A percentile compares a stretch with the other conserved stretches of the same genome.
phyloP scores from a whole-genome alignment of 2,329 filamentous ascomycete species.

The Xylariomycetidae sp. region DNA sequence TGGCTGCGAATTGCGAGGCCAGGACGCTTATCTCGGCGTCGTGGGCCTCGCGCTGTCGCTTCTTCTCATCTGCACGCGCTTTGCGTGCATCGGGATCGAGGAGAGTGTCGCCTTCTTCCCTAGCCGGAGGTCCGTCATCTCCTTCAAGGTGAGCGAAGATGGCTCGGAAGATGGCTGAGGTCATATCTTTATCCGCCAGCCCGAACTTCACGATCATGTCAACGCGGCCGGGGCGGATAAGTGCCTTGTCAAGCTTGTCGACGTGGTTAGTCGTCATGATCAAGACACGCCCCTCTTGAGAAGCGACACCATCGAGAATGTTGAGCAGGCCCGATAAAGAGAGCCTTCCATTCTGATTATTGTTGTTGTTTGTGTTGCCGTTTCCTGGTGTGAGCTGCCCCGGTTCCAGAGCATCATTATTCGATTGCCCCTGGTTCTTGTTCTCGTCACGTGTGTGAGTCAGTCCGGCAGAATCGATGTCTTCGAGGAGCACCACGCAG shows the following conservation, averaged over 20 bases:
- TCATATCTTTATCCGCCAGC: conserved; percentile 49
- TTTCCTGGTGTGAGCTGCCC: conserved; percentile 29
- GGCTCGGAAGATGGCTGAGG: conserved; percentile 50
- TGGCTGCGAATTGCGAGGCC: conserved; percentile 43
- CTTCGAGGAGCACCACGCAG: conserved; percentile 71
- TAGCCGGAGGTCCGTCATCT: conserved; percentile 33
- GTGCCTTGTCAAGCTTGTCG: conserved; percentile 56
- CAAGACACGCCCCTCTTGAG: conserved; percentile 58
- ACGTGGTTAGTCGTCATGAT: conserved; percentile 64
- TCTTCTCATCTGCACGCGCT: conserved; percentile 23
- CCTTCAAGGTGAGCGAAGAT: conserved; percentile 51
- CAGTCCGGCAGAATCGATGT: conserved; percentile 70
- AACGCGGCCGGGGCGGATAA: conserved; percentile 58
- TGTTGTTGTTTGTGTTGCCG: conserved; percentile 17
- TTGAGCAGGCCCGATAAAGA: conserved; percentile 76
- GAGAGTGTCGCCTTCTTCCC: conserved; percentile 13
- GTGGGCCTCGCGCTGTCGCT: conserved; percentile 29
- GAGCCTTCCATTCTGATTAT: conserved; percentile 35
- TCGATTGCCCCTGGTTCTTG: conserved; percentile 10
- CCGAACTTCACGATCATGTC: conserved; percentile 57
- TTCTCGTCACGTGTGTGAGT: conserved; percentile 51
- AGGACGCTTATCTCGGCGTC: conserved; percentile 38
- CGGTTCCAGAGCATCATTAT: conserved; percentile 25
- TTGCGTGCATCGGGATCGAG: conserved; percentile 25
- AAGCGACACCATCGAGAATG: conserved; percentile 70